A percentile compares a stretch with the other conserved stretches of the same genome.
Evolutionary conservation across 1,139 yeast genomes (phyloP).

Genomic region (Geotrichum histeridarum): DNA sequence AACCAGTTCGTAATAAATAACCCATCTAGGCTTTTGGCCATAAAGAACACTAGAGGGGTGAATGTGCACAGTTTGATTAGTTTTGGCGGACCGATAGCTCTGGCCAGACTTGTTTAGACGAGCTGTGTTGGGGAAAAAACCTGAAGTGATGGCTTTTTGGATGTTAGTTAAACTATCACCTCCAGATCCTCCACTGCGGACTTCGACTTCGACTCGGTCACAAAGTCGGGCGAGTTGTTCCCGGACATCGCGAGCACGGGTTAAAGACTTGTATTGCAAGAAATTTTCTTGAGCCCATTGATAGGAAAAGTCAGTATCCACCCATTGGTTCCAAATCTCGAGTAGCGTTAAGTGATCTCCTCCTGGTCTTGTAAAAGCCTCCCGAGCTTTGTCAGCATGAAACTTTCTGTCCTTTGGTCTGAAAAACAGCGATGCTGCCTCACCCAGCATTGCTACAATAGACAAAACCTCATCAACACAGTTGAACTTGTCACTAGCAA

Average conservation of each 20-base stretch:
- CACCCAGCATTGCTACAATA: slow-evolving; percentile 78
- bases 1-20: slow-evolving; percentile 80
- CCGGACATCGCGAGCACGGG: slow-evolving; percentile 65
- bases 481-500: slow-evolving; percentile 55
- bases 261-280: slow-evolving; percentile 67
- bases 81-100: slow-evolving; percentile 56
- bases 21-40: slow-evolving; percentile 56
- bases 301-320: slow-evolving; percentile 58
- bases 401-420: slow-evolving; percentile 67
- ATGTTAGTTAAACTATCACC: slow-evolving; percentile 38
- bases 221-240: slow-evolving; percentile 65
- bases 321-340: slow-evolving; percentile 75
- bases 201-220: slow-evolving; percentile 50
- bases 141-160: slow-evolving; percentile 68
- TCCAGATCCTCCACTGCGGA: slow-evolving; percentile 28
- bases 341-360: slow-evolving; percentile 77
- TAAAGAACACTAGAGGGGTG: slow-evolving; percentile 78
- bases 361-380: slow-evolving; percentile 51
- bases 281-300: slow-evolving; percentile 88
- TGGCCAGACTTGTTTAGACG: slow-evolving; percentile 68
- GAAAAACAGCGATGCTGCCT: slow-evolving; percentile 64
- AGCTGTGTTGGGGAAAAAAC: slow-evolving; percentile 79
- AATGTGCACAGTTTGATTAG: slow-evolving; percentile 61
- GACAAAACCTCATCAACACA: slow-evolving; percentile 65
- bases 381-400: slow-evolving; percentile 60